These are phyloP conservation scores for Cytospora piceae DNA, from an alignment of 2,329 filamentous ascomycete genomes.

Conservation along the genomic window DNA sequence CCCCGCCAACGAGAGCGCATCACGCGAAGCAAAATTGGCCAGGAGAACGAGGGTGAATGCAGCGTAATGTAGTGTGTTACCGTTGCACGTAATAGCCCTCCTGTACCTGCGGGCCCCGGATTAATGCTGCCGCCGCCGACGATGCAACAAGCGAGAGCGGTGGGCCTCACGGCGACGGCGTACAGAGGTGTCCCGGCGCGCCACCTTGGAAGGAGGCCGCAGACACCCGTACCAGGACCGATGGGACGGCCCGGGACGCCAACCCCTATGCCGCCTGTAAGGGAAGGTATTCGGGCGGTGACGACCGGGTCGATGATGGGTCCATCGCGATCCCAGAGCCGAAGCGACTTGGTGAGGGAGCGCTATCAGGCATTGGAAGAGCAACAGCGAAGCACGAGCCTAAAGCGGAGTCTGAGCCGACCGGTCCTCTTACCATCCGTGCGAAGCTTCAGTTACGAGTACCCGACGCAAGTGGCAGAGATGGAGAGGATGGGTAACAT, in stretches of 20 bases:
- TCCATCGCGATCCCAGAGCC: conserved; percentile 13
- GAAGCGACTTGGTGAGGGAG: conserved; percentile 23
- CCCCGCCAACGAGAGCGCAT: conserved; percentile 78
- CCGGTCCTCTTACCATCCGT: conserved; percentile 20
- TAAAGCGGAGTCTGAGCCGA: conserved; percentile 14
- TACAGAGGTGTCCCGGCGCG: conserved; percentile 21
- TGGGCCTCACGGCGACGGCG: not conserved
- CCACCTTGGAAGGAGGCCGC: conserved; percentile 6
- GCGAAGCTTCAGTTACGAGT: conserved; percentile 27
- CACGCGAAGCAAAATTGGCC: conserved; percentile 78
- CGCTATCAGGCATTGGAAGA: conserved; percentile 28
- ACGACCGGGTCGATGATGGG: conserved; percentile 7
- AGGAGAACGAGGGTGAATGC: conserved; percentile 88
- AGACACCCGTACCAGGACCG: conserved; percentile 17
- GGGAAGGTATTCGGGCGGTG: conserved; percentile 7
- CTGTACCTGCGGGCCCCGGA: conserved; percentile 6
- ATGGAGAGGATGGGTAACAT: conserved; percentile 26
- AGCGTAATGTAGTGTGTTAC: conserved; percentile 67
- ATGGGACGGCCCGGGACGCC: conserved; percentile 20
- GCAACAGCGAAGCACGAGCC: conserved; percentile 10
- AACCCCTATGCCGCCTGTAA: not conserved
- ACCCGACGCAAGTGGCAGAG: conserved; percentile 26
- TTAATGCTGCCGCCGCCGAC: conserved; percentile 4
- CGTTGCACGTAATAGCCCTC: conserved; percentile 8
- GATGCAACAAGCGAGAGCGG: conserved; percentile 9